phyloP scores from a whole-genome alignment of 2,329 filamentous ascomycete genomes.

The Plenodomus lindquistii region DNA sequence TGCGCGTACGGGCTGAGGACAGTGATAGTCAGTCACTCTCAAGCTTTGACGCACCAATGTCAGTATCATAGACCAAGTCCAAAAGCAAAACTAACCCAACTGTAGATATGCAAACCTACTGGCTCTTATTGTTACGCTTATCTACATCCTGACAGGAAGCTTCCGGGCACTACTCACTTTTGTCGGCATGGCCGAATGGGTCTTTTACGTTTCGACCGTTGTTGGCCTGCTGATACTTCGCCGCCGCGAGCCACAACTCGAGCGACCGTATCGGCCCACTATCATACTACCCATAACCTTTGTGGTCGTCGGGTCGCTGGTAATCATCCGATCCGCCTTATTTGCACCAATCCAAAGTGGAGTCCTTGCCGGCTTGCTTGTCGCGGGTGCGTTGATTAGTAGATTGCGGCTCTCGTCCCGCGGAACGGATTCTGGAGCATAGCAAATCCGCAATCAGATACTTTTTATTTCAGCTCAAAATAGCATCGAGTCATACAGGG shows the following conservation, averaged over 20 bases:
- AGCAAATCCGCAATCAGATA: background rate
- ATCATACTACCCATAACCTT: conserved; percentile 59
- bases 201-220: conserved; percentile 67
- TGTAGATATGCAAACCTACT: conserved; percentile 35
- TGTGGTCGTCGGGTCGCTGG: conserved; percentile 62
- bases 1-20: conserved; percentile 3
- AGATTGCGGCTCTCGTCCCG: conserved; percentile 18
- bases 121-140: conserved; percentile 44
- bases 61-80: conserved; percentile 4
- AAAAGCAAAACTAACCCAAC: conserved; percentile 9
- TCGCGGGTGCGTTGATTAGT: conserved; percentile 51
- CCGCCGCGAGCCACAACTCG: conserved; percentile 58
- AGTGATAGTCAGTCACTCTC: conserved; percentile 3
- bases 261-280: conserved; percentile 60
- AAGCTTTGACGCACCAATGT: conserved; percentile 40
- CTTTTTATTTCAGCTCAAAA: no score
- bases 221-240: conserved; percentile 62
- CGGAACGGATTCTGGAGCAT: background rate
- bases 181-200: conserved; percentile 51
- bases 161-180: conserved; percentile 64
- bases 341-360: conserved; percentile 61
- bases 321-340: conserved; percentile 61
- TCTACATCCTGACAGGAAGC: conserved; percentile 64
- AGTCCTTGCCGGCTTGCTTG: conserved; percentile 58
- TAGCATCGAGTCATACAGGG: no score